Percentiles rank a stretch among this genome's conserved stretches.
Conservation (phyloP, 805 yeast genomes). For the Starmerella riodocensis region DNA sequence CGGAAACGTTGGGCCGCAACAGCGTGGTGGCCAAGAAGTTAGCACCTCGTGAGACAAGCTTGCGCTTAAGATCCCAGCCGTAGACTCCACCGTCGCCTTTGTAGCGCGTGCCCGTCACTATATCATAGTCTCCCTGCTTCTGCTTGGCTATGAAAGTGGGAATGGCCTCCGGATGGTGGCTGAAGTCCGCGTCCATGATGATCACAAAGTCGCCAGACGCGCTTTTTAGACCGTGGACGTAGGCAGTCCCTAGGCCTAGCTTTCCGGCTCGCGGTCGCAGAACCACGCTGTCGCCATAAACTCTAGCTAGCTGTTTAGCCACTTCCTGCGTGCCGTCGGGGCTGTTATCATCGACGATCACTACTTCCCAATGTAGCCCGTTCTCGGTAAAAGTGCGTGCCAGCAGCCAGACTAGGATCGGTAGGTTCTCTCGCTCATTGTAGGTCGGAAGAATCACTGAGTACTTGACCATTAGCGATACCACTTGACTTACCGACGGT, state of each 20-base stretch:
- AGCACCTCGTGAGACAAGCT: constrained; percentile 66
- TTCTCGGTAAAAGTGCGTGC: constrained; percentile 50
- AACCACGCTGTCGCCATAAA: constrained; percentile 52
- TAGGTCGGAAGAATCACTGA: constrained; percentile 67
- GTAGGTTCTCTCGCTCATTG: constrained; percentile 56
- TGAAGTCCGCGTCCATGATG: constrained; percentile 76
- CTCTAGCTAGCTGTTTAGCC: constrained; percentile 23
- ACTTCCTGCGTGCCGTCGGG: constrained; percentile 70
- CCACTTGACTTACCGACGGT: background rate
- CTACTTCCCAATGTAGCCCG: constrained; percentile 57
- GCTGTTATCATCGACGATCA: constrained; percentile 66
- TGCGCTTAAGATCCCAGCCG: constrained; percentile 75
- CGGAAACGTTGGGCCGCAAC: constrained; percentile 58
- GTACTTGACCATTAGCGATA: constrained; percentile 39
- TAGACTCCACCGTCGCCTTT: constrained; percentile 73
- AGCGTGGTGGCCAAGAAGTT: constrained; percentile 61
- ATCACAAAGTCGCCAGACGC: constrained; percentile 64
- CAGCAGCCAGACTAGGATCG: constrained; percentile 55
- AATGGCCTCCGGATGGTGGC: constrained; percentile 62
- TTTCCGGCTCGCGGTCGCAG: constrained; percentile 64
- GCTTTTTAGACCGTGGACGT: constrained; percentile 59
- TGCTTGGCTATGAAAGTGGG: constrained; percentile 62
- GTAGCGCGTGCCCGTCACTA: constrained; percentile 48
- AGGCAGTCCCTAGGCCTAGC: constrained; percentile 69
- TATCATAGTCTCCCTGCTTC: constrained; percentile 29